phyloP scores from a whole-genome alignment of 805 yeast genomes.

The Candida peoriensis region DNA sequence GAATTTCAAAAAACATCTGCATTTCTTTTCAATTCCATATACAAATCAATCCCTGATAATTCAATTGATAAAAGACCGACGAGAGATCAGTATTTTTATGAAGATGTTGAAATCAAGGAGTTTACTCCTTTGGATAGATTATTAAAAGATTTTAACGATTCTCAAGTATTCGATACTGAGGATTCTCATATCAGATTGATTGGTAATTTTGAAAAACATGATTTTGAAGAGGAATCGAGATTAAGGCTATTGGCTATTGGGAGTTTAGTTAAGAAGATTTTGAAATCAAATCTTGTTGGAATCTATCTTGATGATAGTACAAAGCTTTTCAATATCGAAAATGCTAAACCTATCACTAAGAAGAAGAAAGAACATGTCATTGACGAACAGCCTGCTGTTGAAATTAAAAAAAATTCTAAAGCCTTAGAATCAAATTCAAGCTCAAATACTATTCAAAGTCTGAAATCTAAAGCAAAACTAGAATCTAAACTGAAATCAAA shows the following conservation, averaged over 20 bases:
- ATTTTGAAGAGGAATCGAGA: constrained; percentile 25
- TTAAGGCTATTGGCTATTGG: constrained; percentile 32
- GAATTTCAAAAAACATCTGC: constrained; percentile 28
- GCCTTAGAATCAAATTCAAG: not conserved
- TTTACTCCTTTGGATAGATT: constrained; percentile 49
- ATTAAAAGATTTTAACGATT: constrained; percentile 59
- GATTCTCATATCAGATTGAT: constrained; percentile 17
- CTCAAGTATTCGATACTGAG: constrained; percentile 10
- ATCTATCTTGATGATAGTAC: constrained; percentile 21
- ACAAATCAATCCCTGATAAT: constrained; percentile 6
- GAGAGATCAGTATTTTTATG: constrained; percentile 52
- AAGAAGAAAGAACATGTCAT: not conserved
- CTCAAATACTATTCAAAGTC: not conserved
- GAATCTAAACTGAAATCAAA: not conserved
- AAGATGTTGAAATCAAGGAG: constrained; percentile 61
- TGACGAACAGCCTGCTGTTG: not conserved
- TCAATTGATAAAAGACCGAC: constrained; percentile 31
- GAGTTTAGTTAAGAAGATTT: constrained; percentile 24
- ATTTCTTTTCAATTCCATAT: constrained; percentile 26
- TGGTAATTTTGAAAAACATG: constrained; percentile 24
- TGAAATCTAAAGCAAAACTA: not conserved
- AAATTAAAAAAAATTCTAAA: not conserved
- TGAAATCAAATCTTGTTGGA: constrained; percentile 26
- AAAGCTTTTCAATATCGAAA: constrained; percentile 13
- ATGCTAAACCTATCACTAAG: constrained; percentile 7